Percentiles rank a stretch among this genome's conserved stretches.
Conservation (phyloP, 768 basidiomycete genomes). For the Neoboletus brunneissimus region DNA sequence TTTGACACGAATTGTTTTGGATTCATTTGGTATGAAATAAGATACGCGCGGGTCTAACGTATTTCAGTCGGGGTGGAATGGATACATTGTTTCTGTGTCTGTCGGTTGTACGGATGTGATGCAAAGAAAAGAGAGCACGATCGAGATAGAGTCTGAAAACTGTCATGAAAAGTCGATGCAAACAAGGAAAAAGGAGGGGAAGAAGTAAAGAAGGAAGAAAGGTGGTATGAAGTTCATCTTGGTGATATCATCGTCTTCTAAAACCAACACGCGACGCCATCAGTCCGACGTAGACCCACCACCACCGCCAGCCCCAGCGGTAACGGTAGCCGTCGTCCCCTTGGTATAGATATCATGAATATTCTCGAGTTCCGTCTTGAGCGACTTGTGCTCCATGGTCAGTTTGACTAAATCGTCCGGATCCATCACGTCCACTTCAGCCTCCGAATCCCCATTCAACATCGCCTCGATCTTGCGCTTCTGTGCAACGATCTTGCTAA, state of each 20-base stretch:
- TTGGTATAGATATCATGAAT: conserved; percentile 42
- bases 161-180: not conserved
- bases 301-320: not conserved
- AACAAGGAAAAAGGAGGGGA: not conserved
- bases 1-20: not conserved
- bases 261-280: not conserved
- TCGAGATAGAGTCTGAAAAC: not conserved
- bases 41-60: not conserved
- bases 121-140: not conserved
- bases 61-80: not conserved
- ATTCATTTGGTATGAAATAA: not conserved
- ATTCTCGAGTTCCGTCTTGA: conserved; percentile 52
- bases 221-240: not conserved
- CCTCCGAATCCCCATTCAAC: conserved; percentile 53
- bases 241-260: not conserved
- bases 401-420: conserved; percentile 50
- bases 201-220: not conserved
- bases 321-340: not conserved
- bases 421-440: conserved; percentile 52
- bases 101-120: not conserved
- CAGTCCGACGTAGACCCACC: conserved; percentile 15
- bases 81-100: not conserved
- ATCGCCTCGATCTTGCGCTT: conserved; percentile 52
- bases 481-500: conserved; percentile 47
- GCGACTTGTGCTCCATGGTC: conserved; percentile 41